Conservation (phyloP, 2,329 filamentous ascomycete genomes). For the Monilinia aucupariae region DNA sequence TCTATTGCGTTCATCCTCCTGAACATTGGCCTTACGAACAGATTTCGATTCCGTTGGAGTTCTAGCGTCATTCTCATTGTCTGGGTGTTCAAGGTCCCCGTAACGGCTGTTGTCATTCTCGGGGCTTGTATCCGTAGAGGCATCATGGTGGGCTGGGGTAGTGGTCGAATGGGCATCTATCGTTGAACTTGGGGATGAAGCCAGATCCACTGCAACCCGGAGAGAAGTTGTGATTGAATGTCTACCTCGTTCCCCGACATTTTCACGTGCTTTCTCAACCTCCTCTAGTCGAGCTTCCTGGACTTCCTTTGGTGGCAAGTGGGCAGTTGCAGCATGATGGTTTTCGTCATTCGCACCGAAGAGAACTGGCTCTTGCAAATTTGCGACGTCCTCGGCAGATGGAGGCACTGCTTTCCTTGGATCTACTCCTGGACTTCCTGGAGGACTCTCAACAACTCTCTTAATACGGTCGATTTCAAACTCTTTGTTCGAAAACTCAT, state of each 20-base stretch:
- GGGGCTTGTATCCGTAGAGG: conserved; percentile 68
- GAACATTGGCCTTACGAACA: conserved; percentile 32
- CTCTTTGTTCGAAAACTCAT: conserved; percentile 18
- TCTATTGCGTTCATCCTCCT: conserved; percentile 35
- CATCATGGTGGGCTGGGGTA: conserved; percentile 63
- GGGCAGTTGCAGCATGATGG: conserved; percentile 36
- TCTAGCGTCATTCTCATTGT: conserved; percentile 41
- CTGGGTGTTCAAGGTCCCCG: conserved; percentile 42
- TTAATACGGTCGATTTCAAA: conserved; percentile 29
- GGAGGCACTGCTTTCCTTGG: conserved; percentile 33
- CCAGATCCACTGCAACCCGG: conserved; percentile 40
- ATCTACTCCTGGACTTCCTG: conserved; percentile 34
- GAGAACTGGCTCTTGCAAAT: conserved; percentile 30
- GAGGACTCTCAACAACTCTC: conserved; percentile 28
- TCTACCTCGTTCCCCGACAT: conserved; percentile 31
- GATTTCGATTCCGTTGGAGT: conserved; percentile 33
- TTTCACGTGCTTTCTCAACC: conserved; percentile 37
- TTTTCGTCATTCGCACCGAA: conserved; percentile 25
- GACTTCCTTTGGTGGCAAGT: conserved; percentile 45
- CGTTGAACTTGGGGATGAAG: conserved; percentile 59
- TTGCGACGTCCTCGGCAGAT: conserved; percentile 35
- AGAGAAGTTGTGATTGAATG: conserved; percentile 36
- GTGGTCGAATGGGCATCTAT: conserved; percentile 63
- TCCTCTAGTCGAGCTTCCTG: conserved; percentile 41
- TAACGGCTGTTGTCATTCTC: conserved; percentile 60